phyloP scores from a whole-genome alignment of 2,329 filamentous ascomycete genomes.

The Amylocarpus encephaloides region DNA sequence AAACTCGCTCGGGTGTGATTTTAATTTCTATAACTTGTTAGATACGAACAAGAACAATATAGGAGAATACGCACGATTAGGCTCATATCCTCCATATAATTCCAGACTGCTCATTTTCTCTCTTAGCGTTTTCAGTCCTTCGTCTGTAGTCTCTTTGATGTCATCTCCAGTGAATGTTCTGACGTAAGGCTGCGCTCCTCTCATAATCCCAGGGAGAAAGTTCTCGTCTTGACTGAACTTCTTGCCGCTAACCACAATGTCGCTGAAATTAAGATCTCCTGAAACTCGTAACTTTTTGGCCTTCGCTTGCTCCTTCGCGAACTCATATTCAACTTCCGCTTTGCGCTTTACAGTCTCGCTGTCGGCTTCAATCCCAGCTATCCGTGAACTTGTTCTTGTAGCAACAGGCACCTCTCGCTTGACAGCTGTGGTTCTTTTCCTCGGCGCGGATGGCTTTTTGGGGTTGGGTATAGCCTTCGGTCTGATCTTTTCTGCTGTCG shows the following conservation, averaged over 20 bases:
- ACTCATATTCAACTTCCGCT: slow-evolving; percentile 56
- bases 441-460: slow-evolving; percentile 37
- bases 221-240: slow-evolving; percentile 64
- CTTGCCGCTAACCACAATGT: slow-evolving; percentile 74
- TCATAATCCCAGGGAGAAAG: slow-evolving; percentile 57
- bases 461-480: slow-evolving; percentile 50
- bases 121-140: slow-evolving; percentile 65
- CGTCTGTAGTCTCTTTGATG: slow-evolving; percentile 70
- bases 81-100: slow-evolving; percentile 78
- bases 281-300: slow-evolving; percentile 59
- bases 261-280: slow-evolving; percentile 63
- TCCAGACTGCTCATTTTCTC: slow-evolving; percentile 70
- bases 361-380: slow-evolving; percentile 49
- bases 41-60: not conserved
- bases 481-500: slow-evolving; percentile 62
- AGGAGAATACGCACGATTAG: slow-evolving; percentile 54
- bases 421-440: slow-evolving; percentile 38
- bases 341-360: slow-evolving; percentile 61
- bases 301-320: slow-evolving; percentile 48
- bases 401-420: slow-evolving; percentile 44
- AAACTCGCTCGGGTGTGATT: slow-evolving; percentile 80
- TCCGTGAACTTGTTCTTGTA: slow-evolving; percentile 51
- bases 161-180: slow-evolving; percentile 84
- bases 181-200: slow-evolving; percentile 70
- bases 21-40: slow-evolving; percentile 62